Evolutionary conservation across 2,329 filamentous ascomycete species (phyloP).

Genomic region (Xylaria sp.): DNA sequence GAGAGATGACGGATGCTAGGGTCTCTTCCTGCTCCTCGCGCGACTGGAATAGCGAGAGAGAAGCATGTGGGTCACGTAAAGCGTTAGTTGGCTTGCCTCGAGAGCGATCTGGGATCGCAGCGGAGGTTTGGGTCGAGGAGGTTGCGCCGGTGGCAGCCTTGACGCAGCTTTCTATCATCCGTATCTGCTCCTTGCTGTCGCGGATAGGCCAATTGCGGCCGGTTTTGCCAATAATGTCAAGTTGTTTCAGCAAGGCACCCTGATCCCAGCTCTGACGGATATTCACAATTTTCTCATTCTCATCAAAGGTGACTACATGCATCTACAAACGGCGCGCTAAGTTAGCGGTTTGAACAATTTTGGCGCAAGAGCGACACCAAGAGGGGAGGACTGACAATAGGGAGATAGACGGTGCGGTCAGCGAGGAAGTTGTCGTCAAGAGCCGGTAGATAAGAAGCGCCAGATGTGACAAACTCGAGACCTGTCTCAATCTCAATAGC

Average conservation of each 20-base stretch:
- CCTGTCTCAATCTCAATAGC: constrained; percentile 84
- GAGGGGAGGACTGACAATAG: constrained; percentile 72
- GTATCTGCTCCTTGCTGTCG: constrained; percentile 85
- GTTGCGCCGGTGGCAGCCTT: constrained; percentile 57
- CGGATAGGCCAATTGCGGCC: constrained; percentile 95
- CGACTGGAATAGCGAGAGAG: constrained; percentile 78
- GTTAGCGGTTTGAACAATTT: constrained; percentile 22
- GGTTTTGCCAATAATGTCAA: constrained; percentile 91
- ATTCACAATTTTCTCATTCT: constrained; percentile 80
- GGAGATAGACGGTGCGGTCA: constrained; percentile 81
- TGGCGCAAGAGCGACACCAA: constrained; percentile 2
- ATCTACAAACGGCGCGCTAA: constrained; percentile 62
- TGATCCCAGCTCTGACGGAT: constrained; percentile 97
- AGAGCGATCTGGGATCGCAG: constrained; percentile 57
- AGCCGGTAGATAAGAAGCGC: constrained; percentile 86
- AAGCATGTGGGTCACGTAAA: constrained; percentile 73
- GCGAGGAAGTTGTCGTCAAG: constrained; percentile 95
- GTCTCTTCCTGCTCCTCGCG: constrained; percentile 70
- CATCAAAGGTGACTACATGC: constrained; percentile 89
- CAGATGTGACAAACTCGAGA: constrained; percentile 82
- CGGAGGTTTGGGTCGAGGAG: constrained; percentile 49
- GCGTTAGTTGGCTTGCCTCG: constrained; percentile 65
- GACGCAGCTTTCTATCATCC: constrained; percentile 74
- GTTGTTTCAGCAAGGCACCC: constrained; percentile 87
- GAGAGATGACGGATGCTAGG: constrained; percentile 65